Base-by-base conservation (phyloP, 2,329 filamentous ascomycete genomes). In the Ascochyta pisi region DNA sequence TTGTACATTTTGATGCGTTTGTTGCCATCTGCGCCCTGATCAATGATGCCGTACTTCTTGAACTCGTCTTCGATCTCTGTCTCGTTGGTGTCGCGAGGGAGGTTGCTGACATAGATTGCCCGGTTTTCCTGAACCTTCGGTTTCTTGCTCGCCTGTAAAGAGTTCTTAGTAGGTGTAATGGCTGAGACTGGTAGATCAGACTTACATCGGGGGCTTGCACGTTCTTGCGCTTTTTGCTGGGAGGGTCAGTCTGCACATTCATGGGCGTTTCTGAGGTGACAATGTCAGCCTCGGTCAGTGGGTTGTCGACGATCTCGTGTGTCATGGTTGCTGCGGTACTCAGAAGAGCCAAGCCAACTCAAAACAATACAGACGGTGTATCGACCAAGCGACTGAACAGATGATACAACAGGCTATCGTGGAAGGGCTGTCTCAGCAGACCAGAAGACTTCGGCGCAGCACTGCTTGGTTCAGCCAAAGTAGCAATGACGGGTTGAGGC, bases 1-100 rank as follows among this genome's bases (percentile, higher is more conserved):
- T 82, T 86, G 78, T 99, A 99, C 76, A 99, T 86, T 79, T 96
- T 98, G 77, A 99, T 94, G 34, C 95, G 89, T 40, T 92, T 91
- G 41, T 87, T 85, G 53, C 91, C 90, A 68, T 88, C 92, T 70
- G 97, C 93, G 62, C 96, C 93, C 76, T 96, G 91, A 76, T 98
- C 93, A 44, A 94, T 92, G 62, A 99, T 93, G 64, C 98, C 89
- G 69, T 86, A 96, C 74, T 91, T 94, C 44, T 88, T 91, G 79
- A 99, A 99, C 26, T 91, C 82, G 23, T 92, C 85, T 64, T 89
- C 84, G 15, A 99, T 86, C 78, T 99, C 95, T 27, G 90, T 86
- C 38, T 89, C 81, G 0, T 89, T 91, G 39, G 86, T 89, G 73
- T 98, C 91, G 35, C 82, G 77, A 0, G 95, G 96, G 4, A 99